Conservation (phyloP, 441 rosid genomes). For the Populus hybrid region DNA sequence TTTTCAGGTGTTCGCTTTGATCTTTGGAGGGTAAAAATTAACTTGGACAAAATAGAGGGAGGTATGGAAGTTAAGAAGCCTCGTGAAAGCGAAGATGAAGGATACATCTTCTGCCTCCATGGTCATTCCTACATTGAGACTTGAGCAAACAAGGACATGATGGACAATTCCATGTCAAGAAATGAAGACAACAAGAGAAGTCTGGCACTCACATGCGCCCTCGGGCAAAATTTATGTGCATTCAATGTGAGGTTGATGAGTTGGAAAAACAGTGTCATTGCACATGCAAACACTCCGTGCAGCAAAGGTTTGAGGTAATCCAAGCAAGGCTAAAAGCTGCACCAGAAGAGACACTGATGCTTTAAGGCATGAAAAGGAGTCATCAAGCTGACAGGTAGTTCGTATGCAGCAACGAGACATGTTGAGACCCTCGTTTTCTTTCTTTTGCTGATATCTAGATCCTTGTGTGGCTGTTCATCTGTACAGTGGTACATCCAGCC, state of each 20-base stretch:
- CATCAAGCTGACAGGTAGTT: constrained; percentile 8
- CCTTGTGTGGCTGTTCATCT: constrained; percentile 1
- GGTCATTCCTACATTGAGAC: constrained; percentile 17
- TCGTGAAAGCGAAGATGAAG: too few species aligned
- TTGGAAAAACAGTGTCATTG: too few species aligned
- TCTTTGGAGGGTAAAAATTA: too few species aligned
- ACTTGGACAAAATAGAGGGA: too few species aligned
- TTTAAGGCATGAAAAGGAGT: constrained; percentile 4
- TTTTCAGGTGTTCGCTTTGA: too few species aligned
- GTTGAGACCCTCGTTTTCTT: background rate
- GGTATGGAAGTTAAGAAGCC: too few species aligned
- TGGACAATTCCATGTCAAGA: constrained; percentile 5
- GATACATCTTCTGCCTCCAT: too few species aligned
- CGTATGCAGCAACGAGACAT: background rate
- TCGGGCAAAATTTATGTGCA: background rate
- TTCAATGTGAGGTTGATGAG: background rate
- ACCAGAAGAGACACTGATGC: constrained; percentile 1
- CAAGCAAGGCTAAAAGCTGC: constrained; percentile 3
- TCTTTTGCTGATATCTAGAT: background rate
- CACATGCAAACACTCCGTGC: constrained; percentile 5
- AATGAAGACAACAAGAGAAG: background rate
- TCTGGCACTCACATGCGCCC: constrained; percentile 24
- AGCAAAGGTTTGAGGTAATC: constrained; percentile 5
- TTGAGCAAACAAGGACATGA: constrained; percentile 7
- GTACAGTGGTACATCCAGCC: background rate